Base-by-base conservation (phyloP, 805 yeast species). In the Yamadazyma ubonensis region DNA sequence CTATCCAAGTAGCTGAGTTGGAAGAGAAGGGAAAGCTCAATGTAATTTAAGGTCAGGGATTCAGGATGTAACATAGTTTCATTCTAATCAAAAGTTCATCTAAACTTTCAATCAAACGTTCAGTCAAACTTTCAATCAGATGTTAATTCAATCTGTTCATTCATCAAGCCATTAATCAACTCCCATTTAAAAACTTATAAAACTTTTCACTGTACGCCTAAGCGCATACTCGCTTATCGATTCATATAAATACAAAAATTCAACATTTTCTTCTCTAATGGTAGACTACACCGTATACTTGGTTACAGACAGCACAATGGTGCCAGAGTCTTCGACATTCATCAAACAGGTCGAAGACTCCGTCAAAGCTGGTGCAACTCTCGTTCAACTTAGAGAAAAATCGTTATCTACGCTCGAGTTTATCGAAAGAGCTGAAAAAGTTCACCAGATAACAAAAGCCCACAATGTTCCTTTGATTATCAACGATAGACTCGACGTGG, bases 401-500 rank as follows among this genome's bases (percentile, higher is more conserved):
- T 61, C 75, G 1, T 58, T 79, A 7, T 83, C 77, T 43, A 87
- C 96, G 0, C 67, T 75, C 19, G 81, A 70, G 3, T 88, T 89
- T 55, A 69, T 87, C 16, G 66, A 64, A 29, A 65, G 79, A 31
- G 96, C 96, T 0, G 31, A 51, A 15, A 59, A 62, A 27, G 75
- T 89, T 15, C 87, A 83, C 46, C 64, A 67, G 36, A 48, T 89
- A 33, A 86, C 96, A 25, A 63, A 67, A 26, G 55, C 63, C 19
- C 75, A 70, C 29, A 72, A 75, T 0, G 78, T 90, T 6, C 96
- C 96, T 0, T 66, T 89, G 48, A 76, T 89, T 23, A 88, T 89
- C 54, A 87, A 89, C 50, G 96, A 89, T 54, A 66, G 96, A 37
- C 74, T 87, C 2, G 97, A 89, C 55, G 87, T 90, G 9, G 96